Conservation (phyloP, 495 filamentous ascomycete species). For the Penicillium canescens region DNA sequence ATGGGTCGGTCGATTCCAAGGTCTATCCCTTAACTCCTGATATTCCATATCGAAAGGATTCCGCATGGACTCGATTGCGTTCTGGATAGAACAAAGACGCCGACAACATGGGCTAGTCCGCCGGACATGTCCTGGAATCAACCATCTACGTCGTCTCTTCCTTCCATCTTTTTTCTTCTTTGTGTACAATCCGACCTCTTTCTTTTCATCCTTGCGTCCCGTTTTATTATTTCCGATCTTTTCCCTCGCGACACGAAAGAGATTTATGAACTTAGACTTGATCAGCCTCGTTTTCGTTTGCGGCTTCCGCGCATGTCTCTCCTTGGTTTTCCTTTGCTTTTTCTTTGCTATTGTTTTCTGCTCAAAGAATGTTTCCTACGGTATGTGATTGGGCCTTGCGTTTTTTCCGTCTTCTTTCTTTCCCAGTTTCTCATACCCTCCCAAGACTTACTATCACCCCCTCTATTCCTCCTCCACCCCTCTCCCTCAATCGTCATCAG, state of each 20-base stretch:
- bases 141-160: not conserved
- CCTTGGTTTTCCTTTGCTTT: not conserved
- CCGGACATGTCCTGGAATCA: too few species aligned
- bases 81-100: too few species aligned
- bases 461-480: not conserved
- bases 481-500: not conserved
- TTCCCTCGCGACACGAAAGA: conserved; percentile 2
- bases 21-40: conserved; percentile 52
- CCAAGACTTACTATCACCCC: too few species aligned
- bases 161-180: not conserved
- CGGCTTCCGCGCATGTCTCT: too few species aligned
- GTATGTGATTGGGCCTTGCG: not conserved
- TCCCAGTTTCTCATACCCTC: not conserved
- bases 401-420: not conserved
- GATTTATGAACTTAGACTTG: conserved; percentile 11
- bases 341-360: not conserved
- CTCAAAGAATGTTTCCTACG: conserved; percentile 2
- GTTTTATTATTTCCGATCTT: not conserved
- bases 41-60: not conserved
- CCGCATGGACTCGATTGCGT: too few species aligned
- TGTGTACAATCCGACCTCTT: conserved; percentile 17
- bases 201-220: not conserved
- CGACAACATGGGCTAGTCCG: too few species aligned
- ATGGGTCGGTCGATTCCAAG: conserved; percentile 49
- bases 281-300: not conserved